Percentiles rank a stretch among this genome's conserved stretches.
Evolutionary conservation across 2,329 filamentous ascomycete species (phyloP).

Genomic region (Hypoxylon sp.): DNA sequence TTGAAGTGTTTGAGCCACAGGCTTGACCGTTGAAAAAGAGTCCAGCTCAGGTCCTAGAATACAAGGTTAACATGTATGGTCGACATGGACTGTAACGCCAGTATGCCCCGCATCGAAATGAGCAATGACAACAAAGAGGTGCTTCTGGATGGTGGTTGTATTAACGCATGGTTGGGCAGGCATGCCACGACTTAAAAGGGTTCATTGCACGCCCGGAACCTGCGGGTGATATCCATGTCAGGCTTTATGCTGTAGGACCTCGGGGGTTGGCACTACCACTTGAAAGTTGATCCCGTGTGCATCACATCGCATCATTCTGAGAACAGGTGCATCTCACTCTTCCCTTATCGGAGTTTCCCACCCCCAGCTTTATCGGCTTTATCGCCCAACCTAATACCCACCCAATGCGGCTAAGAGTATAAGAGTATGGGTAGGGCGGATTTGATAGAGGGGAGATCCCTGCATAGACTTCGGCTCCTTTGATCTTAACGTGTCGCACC

Average conservation of each 20-base stretch:
- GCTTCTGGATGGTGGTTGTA: constrained; percentile 9
- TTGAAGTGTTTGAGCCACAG: constrained; percentile 1
- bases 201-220: constrained; percentile 27
- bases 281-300: constrained; percentile 45
- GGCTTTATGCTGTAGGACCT: constrained; percentile 21
- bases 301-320: constrained; percentile 37
- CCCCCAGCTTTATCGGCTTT: constrained; percentile 26
- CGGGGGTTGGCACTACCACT: constrained; percentile 20
- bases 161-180: constrained; percentile 35
- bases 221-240: constrained; percentile 41
- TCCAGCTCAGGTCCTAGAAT: constrained; percentile 20
- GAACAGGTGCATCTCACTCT: constrained; percentile 25
- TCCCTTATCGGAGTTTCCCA: constrained; percentile 38
- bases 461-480: constrained; percentile 17
- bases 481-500: constrained; percentile 6
- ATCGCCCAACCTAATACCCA: constrained; percentile 7
- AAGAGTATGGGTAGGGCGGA: constrained; percentile 30
- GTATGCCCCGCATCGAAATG: constrained; percentile 35
- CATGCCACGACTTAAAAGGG: constrained; percentile 26
- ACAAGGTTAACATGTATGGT: constrained; percentile 4
- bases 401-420: constrained; percentile 35
- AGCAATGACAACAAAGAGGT: constrained; percentile 31
- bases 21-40: constrained; percentile 21
- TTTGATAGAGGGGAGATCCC: constrained; percentile 27
- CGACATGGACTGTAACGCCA: constrained; percentile 6